Conservation (phyloP, 2,329 filamentous ascomycete genomes). For the Albifimbria verrucaria region DNA sequence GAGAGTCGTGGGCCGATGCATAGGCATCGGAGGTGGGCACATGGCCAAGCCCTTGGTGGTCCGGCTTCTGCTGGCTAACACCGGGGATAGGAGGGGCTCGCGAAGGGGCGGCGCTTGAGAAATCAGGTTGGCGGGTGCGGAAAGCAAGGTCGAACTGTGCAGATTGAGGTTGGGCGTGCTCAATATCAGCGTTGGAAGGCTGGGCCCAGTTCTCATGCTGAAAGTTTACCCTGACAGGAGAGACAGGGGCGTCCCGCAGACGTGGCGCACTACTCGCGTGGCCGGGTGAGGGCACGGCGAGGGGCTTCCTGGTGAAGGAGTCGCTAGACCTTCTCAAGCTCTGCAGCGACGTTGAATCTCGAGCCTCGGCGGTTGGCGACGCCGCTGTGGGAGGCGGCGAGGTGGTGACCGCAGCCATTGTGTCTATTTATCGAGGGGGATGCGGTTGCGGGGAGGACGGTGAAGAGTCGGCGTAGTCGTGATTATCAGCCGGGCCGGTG, state of each 20-base stretch:
- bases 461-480: neutral
- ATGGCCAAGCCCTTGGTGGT: no score
- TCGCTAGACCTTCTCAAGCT: constrained; percentile 14
- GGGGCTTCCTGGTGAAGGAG: constrained; percentile 29
- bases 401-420: constrained; percentile 31
- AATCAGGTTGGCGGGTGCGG: constrained; percentile 13
- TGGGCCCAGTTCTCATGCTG: constrained; percentile 50
- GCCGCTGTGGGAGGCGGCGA: constrained; percentile 29
- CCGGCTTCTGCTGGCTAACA: no score
- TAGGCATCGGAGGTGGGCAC: no score
- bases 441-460: neutral
- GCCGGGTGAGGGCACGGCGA: constrained; percentile 25
- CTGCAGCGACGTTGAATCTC: constrained; percentile 11
- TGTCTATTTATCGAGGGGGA: constrained; percentile 5
- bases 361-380: constrained; percentile 19
- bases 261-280: constrained; percentile 34
- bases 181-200: constrained; percentile 51
- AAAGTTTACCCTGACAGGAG: constrained; percentile 54
- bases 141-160: constrained; percentile 22
- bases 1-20: no score
- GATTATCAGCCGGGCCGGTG: neutral
- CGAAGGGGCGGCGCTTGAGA: neutral
- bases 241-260: constrained; percentile 50
- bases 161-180: constrained; percentile 30
- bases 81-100: no score